phyloP scores from a whole-genome alignment of 2,329 filamentous ascomycete species.

The Aspergillus pseudoterreus region DNA sequence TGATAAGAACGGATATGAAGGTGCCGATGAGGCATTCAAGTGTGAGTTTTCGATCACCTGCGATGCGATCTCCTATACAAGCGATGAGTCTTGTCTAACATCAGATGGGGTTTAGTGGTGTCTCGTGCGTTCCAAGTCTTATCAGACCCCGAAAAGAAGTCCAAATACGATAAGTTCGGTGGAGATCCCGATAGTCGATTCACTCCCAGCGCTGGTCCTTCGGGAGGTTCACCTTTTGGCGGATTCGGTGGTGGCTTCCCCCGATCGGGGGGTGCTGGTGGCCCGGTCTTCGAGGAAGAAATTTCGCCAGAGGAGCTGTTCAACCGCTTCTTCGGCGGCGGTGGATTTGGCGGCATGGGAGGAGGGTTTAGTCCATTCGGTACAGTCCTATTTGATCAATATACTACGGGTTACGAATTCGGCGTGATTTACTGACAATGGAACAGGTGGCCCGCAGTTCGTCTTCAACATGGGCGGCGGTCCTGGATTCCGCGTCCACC shows the following conservation, averaged over 20 bases:
- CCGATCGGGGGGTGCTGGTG: slow-evolving; percentile 45
- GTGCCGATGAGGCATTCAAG: slow-evolving; percentile 97
- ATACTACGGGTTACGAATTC: background rate
- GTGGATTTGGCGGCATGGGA: slow-evolving; percentile 49
- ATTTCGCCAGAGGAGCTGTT: slow-evolving; percentile 97
- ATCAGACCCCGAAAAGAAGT: slow-evolving; percentile 88
- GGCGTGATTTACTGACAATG: slow-evolving; percentile 2
- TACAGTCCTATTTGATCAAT: slow-evolving; percentile 30
- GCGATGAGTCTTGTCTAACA: slow-evolving; percentile 47
- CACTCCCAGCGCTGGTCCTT: slow-evolving; percentile 48
- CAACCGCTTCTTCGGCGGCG: slow-evolving; percentile 89
- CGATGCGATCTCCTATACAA: background rate
- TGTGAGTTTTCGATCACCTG: slow-evolving; percentile 45
- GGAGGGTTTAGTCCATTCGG: slow-evolving; percentile 66
- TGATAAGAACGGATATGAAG: slow-evolving; percentile 95
- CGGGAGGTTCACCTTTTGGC: slow-evolving; percentile 41
- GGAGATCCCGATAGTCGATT: slow-evolving; percentile 91
- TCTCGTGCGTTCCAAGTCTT: slow-evolving; percentile 88
- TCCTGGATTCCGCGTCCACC: slow-evolving; percentile 87
- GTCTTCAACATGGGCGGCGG: slow-evolving; percentile 94
- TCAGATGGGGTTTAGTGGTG: slow-evolving; percentile 59
- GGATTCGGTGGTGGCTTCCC: slow-evolving; percentile 46
- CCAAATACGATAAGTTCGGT: slow-evolving; percentile 82
- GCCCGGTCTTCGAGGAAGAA: slow-evolving; percentile 77
- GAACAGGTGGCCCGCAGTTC: slow-evolving; percentile 71